Conservation (phyloP, 1,139 yeast genomes). For the Suhomyces bolitotheri region DNA sequence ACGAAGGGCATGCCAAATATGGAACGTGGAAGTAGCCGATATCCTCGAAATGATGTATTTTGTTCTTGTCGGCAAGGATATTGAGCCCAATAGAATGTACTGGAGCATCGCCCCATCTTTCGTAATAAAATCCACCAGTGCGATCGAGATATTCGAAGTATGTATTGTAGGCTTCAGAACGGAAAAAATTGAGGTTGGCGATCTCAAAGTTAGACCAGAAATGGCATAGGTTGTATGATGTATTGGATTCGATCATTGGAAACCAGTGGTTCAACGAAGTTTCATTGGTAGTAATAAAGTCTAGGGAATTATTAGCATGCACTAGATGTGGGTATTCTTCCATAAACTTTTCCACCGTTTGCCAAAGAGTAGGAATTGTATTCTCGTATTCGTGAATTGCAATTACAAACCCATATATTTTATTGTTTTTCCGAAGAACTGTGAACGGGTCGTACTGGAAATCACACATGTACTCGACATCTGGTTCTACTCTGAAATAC, state of each 20-base stretch:
- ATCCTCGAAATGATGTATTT: constrained; percentile 87
- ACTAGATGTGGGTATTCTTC: constrained; percentile 58
- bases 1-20: constrained; percentile 75
- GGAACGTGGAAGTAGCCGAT: constrained; percentile 88
- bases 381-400: constrained; percentile 48
- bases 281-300: constrained; percentile 67
- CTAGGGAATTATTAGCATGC: constrained; percentile 67
- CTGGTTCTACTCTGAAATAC: constrained; percentile 51
- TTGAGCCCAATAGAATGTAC: constrained; percentile 82
- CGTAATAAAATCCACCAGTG: constrained; percentile 85
- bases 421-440: constrained; percentile 34
- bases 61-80: constrained; percentile 62
- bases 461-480: constrained; percentile 50
- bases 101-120: constrained; percentile 99
- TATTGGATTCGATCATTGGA: constrained; percentile 27
- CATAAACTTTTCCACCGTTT: constrained; percentile 66
- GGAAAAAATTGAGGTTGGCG: constrained; percentile 75
- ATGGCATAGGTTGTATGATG: constrained; percentile 83
- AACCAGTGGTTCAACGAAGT: constrained; percentile 33
- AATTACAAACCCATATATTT: constrained; percentile 45
- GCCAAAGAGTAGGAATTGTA: constrained; percentile 74
- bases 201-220: constrained; percentile 96
- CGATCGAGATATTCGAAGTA: constrained; percentile 69
- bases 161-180: constrained; percentile 67
- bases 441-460: constrained; percentile 50